A percentile compares a stretch with the other conserved stretches of the same genome.
phyloP scores from a whole-genome alignment of 1,139 yeast species.

The Suzukiozyma palmioleophila region DNA sequence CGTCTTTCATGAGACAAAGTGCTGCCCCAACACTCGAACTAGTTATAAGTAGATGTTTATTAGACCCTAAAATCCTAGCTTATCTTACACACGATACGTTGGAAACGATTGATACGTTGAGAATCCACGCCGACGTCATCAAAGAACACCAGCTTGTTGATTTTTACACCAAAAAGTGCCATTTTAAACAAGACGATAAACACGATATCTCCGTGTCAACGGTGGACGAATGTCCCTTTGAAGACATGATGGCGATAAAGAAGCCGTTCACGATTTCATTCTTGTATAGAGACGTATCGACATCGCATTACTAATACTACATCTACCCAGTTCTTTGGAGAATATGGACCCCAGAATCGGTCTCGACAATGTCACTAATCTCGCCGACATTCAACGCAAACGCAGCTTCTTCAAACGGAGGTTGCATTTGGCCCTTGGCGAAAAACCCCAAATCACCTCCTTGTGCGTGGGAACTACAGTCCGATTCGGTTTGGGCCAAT shows the following conservation, averaged over 20 bases:
- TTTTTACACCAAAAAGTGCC: conserved; percentile 40
- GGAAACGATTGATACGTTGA: conserved; percentile 10
- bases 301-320: neutral
- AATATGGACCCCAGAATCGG: conserved; percentile 88
- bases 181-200: conserved; percentile 27
- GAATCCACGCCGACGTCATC: conserved; percentile 39
- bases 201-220: conserved; percentile 11
- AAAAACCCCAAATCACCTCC: conserved; percentile 93
- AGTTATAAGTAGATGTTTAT: conserved; percentile 14
- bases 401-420: conserved; percentile 84
- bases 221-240: neutral
- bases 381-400: conserved; percentile 80
- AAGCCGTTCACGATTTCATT: conserved; percentile 2
- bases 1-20: conserved; percentile 43
- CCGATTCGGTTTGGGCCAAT: conserved; percentile 79
- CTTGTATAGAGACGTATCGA: neutral
- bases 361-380: conserved; percentile 76
- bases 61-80: conserved; percentile 9
- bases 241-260: neutral
- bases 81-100: conserved; percentile 6
- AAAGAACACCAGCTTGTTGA: conserved; percentile 46
- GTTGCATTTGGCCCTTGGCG: conserved; percentile 92
- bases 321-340: conserved; percentile 73
- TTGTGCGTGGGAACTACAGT: conserved; percentile 80
- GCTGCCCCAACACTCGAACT: conserved; percentile 35